These are phyloP conservation scores for Globisporangium acanthophoron DNA, from an alignment of 352 stramenopile genomes.

Conservation along the genomic window DNA sequence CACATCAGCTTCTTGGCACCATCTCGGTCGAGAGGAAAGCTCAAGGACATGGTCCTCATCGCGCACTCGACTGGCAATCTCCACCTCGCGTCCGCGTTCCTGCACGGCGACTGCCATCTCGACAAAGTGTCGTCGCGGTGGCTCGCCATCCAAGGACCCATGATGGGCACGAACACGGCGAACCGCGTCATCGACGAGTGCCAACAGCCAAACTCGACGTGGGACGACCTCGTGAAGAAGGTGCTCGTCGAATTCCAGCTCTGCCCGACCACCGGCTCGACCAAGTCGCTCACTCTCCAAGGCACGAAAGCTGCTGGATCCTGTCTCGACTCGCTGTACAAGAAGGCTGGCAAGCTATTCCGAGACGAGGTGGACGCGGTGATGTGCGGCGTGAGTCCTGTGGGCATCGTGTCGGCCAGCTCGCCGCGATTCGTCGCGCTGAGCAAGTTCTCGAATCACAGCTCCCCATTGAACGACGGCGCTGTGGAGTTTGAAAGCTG, in stretches of 20 bases:
- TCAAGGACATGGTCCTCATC: slow-evolving; percentile 25
- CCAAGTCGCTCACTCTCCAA: slow-evolving; percentile 1
- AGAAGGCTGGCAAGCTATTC: slow-evolving; percentile 2
- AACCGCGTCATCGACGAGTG: slow-evolving; percentile 10
- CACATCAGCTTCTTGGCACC: too few relatives aligned
- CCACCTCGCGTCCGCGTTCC: slow-evolving; percentile 19
- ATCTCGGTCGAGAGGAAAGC: neutral
- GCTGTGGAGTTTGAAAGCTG: slow-evolving; percentile 29
- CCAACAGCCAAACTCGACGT: slow-evolving; percentile 6
- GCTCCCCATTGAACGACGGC: slow-evolving; percentile 23
- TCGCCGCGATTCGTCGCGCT: slow-evolving; percentile 17
- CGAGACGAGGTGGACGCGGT: slow-evolving; percentile 4
- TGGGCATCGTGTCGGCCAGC: slow-evolving; percentile 16
- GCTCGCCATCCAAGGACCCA: slow-evolving; percentile 21
- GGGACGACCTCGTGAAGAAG: slow-evolving; percentile 3
- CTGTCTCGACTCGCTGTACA: slow-evolving; percentile 12
- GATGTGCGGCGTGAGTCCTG: slow-evolving; percentile 25
- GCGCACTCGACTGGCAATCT: slow-evolving; percentile 40
- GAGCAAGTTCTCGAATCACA: slow-evolving; percentile 16
- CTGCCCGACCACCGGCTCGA: slow-evolving; percentile 6
- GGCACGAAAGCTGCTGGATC: neutral
- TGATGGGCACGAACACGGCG: slow-evolving; percentile 12
- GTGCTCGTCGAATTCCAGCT: slow-evolving; percentile 6
- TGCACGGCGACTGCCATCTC: slow-evolving; percentile 19
- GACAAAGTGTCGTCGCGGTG: slow-evolving; percentile 13